A percentile compares a stretch with the other conserved stretches of the same genome.
Evolutionary conservation across 768 basidiomycete species (phyloP).

Genomic region (Xerocomellus chrysenteron): DNA sequence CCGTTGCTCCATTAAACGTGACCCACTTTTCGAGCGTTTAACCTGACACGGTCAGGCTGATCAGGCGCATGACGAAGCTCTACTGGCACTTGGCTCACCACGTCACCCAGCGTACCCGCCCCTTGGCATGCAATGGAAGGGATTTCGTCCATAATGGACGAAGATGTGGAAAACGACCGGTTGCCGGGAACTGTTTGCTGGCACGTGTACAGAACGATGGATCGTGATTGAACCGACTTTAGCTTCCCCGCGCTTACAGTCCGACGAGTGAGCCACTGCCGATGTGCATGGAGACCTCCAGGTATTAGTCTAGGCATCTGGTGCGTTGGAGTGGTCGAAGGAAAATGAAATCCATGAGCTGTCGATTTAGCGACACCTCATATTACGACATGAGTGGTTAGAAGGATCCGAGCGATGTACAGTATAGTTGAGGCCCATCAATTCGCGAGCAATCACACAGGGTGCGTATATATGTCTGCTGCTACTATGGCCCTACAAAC

Average conservation of each 20-base stretch:
- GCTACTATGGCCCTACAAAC: not conserved
- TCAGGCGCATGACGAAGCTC: not conserved
- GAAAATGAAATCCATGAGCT: not conserved
- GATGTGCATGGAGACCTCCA: not conserved
- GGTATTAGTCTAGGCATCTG: slow-evolving; percentile 7
- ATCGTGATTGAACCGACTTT: slow-evolving; percentile 1
- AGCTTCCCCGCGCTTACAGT: not conserved
- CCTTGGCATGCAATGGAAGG: not conserved
- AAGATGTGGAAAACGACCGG: slow-evolving; percentile 1
- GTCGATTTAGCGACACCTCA: not conserved
- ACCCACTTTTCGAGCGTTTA: slow-evolving; percentile 22
- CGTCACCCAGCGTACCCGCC: slow-evolving; percentile 16
- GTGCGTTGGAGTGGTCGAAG: not conserved
- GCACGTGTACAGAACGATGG: not conserved
- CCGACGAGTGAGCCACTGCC: not conserved
- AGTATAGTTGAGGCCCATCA: too few species aligned
- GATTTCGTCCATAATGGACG: slow-evolving; percentile 3
- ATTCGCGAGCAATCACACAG: not conserved
- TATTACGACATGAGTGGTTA: not conserved
- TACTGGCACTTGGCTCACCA: slow-evolving; percentile 13
- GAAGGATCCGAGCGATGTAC: too few species aligned
- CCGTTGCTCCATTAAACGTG: not conserved
- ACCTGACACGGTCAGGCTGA: slow-evolving; percentile 15
- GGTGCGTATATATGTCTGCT: too few species aligned
- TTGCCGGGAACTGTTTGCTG: not conserved